Percentiles rank a stretch among this genome's conserved stretches.
Evolutionary conservation across 2,329 filamentous ascomycete species (phyloP).

Genomic region (Fusarium sp.): DNA sequence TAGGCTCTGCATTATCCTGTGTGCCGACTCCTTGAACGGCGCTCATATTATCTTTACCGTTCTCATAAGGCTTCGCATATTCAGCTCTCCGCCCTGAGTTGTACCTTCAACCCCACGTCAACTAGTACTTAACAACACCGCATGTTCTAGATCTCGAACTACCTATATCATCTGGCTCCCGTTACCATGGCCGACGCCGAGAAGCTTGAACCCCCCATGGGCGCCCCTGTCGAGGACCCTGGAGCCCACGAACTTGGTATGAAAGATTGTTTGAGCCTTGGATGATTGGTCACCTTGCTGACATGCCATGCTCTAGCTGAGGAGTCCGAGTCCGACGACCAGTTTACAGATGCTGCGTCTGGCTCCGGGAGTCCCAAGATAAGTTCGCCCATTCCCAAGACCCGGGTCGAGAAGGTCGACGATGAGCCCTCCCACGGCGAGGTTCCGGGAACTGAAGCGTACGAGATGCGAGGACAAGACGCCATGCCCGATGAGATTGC

Average conservation of each 20-base stretch:
- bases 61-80: constrained; percentile 15
- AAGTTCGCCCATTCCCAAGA: constrained; percentile 68
- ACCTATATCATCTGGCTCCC: constrained; percentile 14
- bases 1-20: constrained; percentile 6
- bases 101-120: constrained; percentile 37
- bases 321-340: constrained; percentile 75
- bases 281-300: constrained; percentile 36
- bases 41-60: constrained; percentile 15
- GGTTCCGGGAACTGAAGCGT: constrained; percentile 71
- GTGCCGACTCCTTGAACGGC: constrained; percentile 9
- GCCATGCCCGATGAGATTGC: constrained; percentile 73
- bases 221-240: constrained; percentile 61
- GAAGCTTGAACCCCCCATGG: constrained; percentile 52
- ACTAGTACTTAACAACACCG: constrained; percentile 36
- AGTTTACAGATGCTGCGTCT: constrained; percentile 76
- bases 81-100: constrained; percentile 23
- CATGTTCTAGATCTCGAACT: constrained; percentile 34
- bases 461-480: constrained; percentile 67
- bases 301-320: constrained; percentile 56
- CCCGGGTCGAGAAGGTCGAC: constrained; percentile 70
- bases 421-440: constrained; percentile 67
- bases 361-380: constrained; percentile 59
- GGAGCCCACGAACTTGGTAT: constrained; percentile 72
- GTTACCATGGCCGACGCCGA: constrained; percentile 50
- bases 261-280: constrained; percentile 13